Base-by-base conservation (phyloP, 1,139 yeast species). In the Hemisphaericaspora xylanilytica region DNA sequence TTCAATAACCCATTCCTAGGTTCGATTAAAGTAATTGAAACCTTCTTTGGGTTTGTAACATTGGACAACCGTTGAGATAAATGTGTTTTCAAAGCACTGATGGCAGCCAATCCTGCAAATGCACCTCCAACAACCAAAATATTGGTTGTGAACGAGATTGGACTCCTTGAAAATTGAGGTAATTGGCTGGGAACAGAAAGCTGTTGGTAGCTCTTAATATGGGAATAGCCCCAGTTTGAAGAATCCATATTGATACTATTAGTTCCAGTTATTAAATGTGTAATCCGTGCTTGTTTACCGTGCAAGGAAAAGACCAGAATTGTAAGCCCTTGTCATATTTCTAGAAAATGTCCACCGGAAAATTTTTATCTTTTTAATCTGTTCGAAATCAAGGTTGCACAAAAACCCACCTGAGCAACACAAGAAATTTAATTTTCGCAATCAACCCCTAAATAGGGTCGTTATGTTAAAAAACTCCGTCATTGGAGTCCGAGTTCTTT, bases 1-100 rank as follows among this genome's bases (percentile, higher is more conserved):
- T 77, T 77, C 39, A 77, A 58, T 35, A 76, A 63, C 2, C 82
- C 82, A 2, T 71, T 66, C 40, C 74, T 59, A 13, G 81, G 80
- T 43, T 77, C 81, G 0, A 77, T 54, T 32, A 77, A 41, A 0
- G 72, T 67, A 14, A 75, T 58, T 12, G 72, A 64, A 2, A 70
- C 49, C 30, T 50, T 53, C 34, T 32, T 34, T 11, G 32, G 20
- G 18, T 11, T 22, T 13, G 16, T 12, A 29, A 30, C 38, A 29
- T 7, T 36, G 16, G 17, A 45, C 28, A 12, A 36, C 28, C 17
- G 38, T 5, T 35, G 53, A 11, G 46, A 44, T 35, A 65, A 55
- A 25, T 63, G 63, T 26, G 55, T 53, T 39, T 67, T 56, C 38
- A 74, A 55, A 15, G 68, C 58, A 32, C 63, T 62, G 8, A 72